Conservation (phyloP, 1,284 basidiomycete species). For the Ganoderma lingzhi region DNA sequence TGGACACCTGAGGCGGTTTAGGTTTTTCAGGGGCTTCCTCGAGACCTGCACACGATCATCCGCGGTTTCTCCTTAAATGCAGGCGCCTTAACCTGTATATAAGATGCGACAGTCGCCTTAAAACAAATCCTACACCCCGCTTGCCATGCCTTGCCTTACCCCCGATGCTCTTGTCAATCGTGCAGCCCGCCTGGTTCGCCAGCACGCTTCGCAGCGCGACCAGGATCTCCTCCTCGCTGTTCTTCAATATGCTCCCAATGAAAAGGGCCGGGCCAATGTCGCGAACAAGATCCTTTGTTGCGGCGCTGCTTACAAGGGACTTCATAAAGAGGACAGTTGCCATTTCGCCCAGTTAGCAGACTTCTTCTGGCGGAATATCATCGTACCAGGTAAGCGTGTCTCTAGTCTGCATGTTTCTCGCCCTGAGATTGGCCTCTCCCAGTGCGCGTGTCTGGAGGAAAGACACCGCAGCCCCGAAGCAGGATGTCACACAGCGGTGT, state of each 20-base stretch:
- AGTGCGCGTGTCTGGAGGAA: slow-evolving; percentile 30
- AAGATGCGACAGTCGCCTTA: not conserved
- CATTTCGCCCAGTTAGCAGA: slow-evolving; percentile 25
- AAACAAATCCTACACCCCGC: not conserved
- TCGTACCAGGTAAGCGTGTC: slow-evolving; percentile 22
- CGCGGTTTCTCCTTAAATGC: not conserved
- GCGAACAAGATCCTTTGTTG: slow-evolving; percentile 27
- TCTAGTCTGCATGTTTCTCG: not conserved
- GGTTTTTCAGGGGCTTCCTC: slow-evolving; percentile 2
- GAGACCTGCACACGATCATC: not conserved
- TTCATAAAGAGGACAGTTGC: slow-evolving; percentile 12
- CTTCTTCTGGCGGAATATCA: slow-evolving; percentile 31
- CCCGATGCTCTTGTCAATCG: slow-evolving; percentile 11
- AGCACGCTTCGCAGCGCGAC: slow-evolving; percentile 22
- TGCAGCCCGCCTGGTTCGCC: slow-evolving; percentile 19
- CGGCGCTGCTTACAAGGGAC: slow-evolving; percentile 16
- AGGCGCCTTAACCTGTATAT: not conserved
- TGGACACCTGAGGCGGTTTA: not conserved
- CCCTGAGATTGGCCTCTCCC: not conserved
- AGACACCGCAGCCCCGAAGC: slow-evolving; percentile 28
- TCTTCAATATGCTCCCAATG: slow-evolving; percentile 25
- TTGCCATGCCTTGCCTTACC: slow-evolving; percentile 23
- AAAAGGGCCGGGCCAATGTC: slow-evolving; percentile 20
- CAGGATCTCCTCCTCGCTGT: slow-evolving; percentile 27
- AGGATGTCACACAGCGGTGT: slow-evolving; percentile 22